phyloP scores from a whole-genome alignment of 75 land plant genomes.

The Picea glauca region DNA sequence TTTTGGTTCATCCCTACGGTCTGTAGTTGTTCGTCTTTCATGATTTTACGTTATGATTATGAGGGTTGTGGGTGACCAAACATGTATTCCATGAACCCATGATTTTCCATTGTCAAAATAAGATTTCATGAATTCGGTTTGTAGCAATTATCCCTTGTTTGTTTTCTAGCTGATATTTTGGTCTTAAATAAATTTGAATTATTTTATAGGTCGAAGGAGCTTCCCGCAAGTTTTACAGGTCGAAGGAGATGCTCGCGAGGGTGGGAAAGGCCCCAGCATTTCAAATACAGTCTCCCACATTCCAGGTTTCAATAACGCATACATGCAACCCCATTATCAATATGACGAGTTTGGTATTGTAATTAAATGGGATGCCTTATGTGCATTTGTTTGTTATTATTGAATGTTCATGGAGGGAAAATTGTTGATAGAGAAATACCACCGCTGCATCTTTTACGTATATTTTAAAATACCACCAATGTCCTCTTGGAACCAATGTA shows the following conservation, averaged over 20 bases:
- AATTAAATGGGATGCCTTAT: no score
- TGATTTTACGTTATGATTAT: not conserved
- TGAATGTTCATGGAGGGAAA: slow-evolving; percentile 16
- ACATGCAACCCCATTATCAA: no score
- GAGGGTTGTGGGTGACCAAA: not conserved
- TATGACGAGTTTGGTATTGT: no score
- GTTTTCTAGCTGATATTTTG: no score
- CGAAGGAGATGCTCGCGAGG: not conserved
- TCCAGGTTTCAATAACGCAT: not conserved
- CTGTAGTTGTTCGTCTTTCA: not conserved
- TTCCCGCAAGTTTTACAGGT: not conserved
- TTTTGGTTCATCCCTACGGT: not conserved
- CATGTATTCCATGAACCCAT: not conserved
- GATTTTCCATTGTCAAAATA: not conserved
- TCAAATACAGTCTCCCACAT: not conserved
- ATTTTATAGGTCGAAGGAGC: not conserved
- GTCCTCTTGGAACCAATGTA: no score
- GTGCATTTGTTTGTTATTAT: no score
- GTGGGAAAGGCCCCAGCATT: not conserved
- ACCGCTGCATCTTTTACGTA: slow-evolving; percentile 12
- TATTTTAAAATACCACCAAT: no score
- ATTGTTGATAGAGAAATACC: slow-evolving; percentile 25
- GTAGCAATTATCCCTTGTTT: no score
- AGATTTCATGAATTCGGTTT: no score
- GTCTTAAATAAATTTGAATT: no score